Evolutionary conservation across 2,329 filamentous ascomycete genomes (phyloP), one percentile per base, ranked within the genome.

Genomic region (Trichothecium roseum): DNA sequence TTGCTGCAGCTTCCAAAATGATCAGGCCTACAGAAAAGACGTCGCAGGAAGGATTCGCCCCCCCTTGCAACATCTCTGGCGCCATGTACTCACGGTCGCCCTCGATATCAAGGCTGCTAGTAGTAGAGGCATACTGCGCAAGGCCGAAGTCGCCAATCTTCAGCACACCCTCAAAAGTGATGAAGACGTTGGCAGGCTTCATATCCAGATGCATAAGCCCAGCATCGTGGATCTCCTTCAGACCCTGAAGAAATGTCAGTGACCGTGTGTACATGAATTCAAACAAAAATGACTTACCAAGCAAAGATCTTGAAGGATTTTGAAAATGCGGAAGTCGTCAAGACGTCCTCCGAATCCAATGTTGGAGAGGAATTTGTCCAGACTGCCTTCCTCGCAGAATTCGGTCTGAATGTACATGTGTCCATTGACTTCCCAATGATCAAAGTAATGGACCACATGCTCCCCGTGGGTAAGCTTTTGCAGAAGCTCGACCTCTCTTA

Each of bases 301-400:
- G 49, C 80, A 74, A 40, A 94, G 61, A 56, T 98, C 91, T 29
- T 94, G 73, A 48, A 96, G 65, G 39, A 96, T 89, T 64, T 98
- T 98, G 86, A 91, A 98, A 57, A 96, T 95, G 42, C 91, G 77
- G 62, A 98, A 98, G 56, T 96, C 91, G 58, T 98, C 91, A 45
- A 98, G 63, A 47, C 89, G 76, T 32, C 86, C 88, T 53, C 84
- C 86, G 41, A 81, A 72, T 17, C 91, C 91, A 40, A 86, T 77
- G 39, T 82, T 75, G n/a, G 76, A 72, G 20, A 98, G 69, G 53
- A 96, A 98, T 13, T 78, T 72, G 53, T 93, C 83, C 30, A 98
- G 65, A 41, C 85, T 94, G 13, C 91, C 91, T 54, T 94, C 86
- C 54, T 95, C 88, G 51, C 91, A 98, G 54, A 81, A 96, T 53